A percentile compares a stretch with the other conserved stretches of the same genome.
Conservation (phyloP, 1,284 basidiomycete genomes). For the Malassezia dermatis region DNA sequence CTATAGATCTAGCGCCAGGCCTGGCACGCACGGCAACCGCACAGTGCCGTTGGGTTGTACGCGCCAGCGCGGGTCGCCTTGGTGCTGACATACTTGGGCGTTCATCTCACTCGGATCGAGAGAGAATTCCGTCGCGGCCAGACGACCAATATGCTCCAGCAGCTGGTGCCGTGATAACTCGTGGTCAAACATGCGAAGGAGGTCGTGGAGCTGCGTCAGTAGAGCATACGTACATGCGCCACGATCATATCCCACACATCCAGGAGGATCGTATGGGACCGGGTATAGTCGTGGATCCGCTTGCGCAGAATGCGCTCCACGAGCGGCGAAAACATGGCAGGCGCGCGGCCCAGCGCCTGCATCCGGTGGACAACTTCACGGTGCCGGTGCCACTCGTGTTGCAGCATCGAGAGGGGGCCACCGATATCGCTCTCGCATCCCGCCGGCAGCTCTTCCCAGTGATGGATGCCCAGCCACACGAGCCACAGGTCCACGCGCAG, state of each 20-base stretch:
- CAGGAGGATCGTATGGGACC: neutral
- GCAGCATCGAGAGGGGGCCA: slow-evolving; percentile 4
- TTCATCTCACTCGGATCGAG: too few species aligned
- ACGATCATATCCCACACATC: slow-evolving; percentile 18
- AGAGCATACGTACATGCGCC: slow-evolving; percentile 6
- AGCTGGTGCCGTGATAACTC: slow-evolving; percentile 6
- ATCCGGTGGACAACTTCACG: neutral
- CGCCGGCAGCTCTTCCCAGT: neutral
- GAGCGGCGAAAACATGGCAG: slow-evolving; percentile 1
- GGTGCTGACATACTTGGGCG: neutral
- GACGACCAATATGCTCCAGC: neutral
- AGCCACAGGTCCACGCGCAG: slow-evolving; percentile 39
- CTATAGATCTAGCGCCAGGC: neutral
- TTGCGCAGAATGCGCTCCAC: slow-evolving; percentile 11
- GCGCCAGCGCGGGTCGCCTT: slow-evolving; percentile 12
- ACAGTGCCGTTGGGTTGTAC: neutral
- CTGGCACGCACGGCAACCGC: slow-evolving; percentile 8
- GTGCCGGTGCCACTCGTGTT: slow-evolving; percentile 12
- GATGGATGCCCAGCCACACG: slow-evolving; percentile 32
- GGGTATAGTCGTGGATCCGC: slow-evolving; percentile 5
- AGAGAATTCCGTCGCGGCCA: neutral
- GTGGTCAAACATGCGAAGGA: slow-evolving; percentile 12
- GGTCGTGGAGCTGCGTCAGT: slow-evolving; percentile 8
- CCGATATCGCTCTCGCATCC: neutral
- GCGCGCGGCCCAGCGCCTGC: neutral